Percentiles rank a stretch among this genome's conserved stretches.
Conservation (phyloP, 164 flowering plant species). For the Tinospora cordifolia region DNA sequence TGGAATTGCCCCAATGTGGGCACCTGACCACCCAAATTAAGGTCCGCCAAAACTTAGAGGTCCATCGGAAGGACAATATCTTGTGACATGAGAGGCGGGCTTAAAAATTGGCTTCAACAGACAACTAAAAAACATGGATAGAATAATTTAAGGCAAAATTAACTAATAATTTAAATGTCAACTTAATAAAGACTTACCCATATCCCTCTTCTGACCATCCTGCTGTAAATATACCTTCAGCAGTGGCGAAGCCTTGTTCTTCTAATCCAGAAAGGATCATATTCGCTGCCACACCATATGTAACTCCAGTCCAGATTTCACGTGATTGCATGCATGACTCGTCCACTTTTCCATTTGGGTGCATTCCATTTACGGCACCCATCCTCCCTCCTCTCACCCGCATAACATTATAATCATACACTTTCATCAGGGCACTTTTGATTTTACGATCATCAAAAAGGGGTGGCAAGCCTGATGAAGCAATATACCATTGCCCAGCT, state of each 20-base stretch:
- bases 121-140: no score
- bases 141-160: no score
- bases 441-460: conserved; percentile 69
- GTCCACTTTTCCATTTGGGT: conserved; percentile 79
- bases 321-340: conserved; percentile 94
- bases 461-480: conserved; percentile 74
- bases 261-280: conserved; percentile 83
- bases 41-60: no score
- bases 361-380: conserved; percentile 95
- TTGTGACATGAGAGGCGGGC: no score
- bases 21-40: no score
- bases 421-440: conserved; percentile 55
- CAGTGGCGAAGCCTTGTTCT: conserved; percentile 67
- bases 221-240: conserved; percentile 76
- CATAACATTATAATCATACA: conserved; percentile 83
- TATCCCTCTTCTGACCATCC: conserved; percentile 95
- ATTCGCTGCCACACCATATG: conserved; percentile 73
- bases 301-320: conserved; percentile 93
- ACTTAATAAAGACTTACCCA: conserved; percentile 59
- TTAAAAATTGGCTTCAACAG: no score
- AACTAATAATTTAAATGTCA: no score
- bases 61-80: no score
- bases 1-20: no score
- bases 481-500: conserved; percentile 92
- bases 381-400: conserved; percentile 76